These are phyloP conservation scores for Trichoderma sp. DNA, from an alignment of 2,329 filamentous ascomycete genomes.

Conservation along the genomic window DNA sequence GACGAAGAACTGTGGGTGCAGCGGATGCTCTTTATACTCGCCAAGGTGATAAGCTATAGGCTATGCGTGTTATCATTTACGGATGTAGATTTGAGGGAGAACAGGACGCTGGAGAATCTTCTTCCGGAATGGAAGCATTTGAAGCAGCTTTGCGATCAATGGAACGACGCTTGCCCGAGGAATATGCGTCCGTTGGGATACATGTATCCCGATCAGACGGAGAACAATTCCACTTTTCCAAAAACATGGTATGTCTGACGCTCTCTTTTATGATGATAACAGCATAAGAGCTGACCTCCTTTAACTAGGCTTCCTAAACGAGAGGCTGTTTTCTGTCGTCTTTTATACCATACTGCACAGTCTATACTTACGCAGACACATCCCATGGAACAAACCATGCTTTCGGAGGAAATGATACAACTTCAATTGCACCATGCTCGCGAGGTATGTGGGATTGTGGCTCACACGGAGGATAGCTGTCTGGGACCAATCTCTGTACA, in stretches of 20 bases:
- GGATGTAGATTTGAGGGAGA: constrained; percentile 57
- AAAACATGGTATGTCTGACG: constrained; percentile 68
- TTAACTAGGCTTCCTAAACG: constrained; percentile 71
- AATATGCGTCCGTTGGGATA: constrained; percentile 87
- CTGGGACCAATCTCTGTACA: constrained; percentile 77
- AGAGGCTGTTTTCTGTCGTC: constrained; percentile 72
- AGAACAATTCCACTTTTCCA: constrained; percentile 73
- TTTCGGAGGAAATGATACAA: constrained; percentile 63
- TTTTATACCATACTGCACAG: constrained; percentile 88
- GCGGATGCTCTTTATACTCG: constrained; percentile 82
- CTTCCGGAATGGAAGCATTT: constrained; percentile 75
- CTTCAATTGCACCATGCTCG: constrained; percentile 73
- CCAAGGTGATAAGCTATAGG: constrained; percentile 82
- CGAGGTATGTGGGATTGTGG: constrained; percentile 85
- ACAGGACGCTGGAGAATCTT: constrained; percentile 62
- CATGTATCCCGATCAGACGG: constrained; percentile 64
- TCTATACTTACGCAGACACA: constrained; percentile 77
- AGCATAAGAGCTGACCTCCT: not conserved
- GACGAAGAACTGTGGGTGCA: constrained; percentile 85
- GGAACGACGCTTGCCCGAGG: constrained; percentile 74
- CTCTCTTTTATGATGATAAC: not conserved
- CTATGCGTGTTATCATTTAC: constrained; percentile 63
- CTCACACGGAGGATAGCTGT: constrained; percentile 77
- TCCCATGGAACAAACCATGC: constrained; percentile 60
- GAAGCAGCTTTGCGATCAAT: constrained; percentile 78